Evolutionary conservation across 2,329 filamentous ascomycete species (phyloP), one percentile per base, ranked within the genome.

Genomic region (Pseudogymnoascus sp.): DNA sequence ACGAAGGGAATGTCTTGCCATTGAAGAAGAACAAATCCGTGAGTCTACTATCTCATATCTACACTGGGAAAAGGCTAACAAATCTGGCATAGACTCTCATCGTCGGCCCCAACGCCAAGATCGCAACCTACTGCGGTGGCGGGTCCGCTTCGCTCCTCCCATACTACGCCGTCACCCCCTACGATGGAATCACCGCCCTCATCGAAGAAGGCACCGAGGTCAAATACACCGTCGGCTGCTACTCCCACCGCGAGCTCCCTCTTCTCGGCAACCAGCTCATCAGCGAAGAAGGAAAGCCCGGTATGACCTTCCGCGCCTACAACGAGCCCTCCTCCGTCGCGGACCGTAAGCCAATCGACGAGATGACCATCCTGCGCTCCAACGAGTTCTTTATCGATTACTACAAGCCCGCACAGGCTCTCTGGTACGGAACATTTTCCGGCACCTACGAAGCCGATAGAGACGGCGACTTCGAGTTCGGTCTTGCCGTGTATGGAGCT

Each of bases 151-250:
- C 83, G 0, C 72, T 85, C 28, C 73, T 74, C 8, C 76, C 81
- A 6, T 89, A 88, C 74, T 85, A 87, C 62, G 87, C 87, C 57
- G 79, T 91, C 18, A 90, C 85, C 0, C 89, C 88, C 1, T 85
- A 87, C 25, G 86, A 89, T 61, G 88, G 87, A 6, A 89, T 92
- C 67, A 70, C 68, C 9, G 72, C 70, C 0, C 61, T 73, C 4
- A 78, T 80, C 0, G 71, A 70, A 25, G 41, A 47, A 47, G 41
- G 41, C 22, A 28, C 18, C 43, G 70, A 73, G 7, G 73, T 77
- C 25, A 66, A 67, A 1, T 87, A 84, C 69, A 77, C 81, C 1
- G 79, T 86, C 43, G 86, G 86, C 8, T 82, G 81, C 38, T 85
- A 87, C 70, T 84, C 83, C 0, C 85, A 88, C 72, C 85, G 85